Conservation (phyloP, 805 yeast species). For the Candida xiaguanensis region DNA sequence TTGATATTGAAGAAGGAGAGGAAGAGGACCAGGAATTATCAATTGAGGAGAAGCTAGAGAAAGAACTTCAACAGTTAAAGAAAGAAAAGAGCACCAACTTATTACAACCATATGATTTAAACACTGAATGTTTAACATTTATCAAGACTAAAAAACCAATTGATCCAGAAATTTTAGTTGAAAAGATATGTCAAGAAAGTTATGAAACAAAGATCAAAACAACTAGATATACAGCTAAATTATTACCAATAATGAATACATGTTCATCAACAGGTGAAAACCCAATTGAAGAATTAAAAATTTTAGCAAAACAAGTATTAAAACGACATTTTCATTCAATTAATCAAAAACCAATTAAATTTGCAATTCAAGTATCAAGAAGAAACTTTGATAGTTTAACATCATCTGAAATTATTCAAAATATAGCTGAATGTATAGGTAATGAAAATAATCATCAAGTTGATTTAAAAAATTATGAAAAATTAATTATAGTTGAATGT, state of each 20-base stretch:
- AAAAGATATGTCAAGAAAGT: conserved; percentile 59
- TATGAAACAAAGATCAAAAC: conserved; percentile 47
- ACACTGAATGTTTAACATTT: conserved; percentile 82
- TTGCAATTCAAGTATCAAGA: conserved; percentile 77
- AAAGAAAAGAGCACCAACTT: conserved; percentile 26
- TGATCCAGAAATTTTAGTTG: conserved; percentile 70
- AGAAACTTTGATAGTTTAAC: conserved; percentile 75
- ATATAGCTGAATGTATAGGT: conserved; percentile 71
- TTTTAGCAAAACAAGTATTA: conserved; percentile 57
- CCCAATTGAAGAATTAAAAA: conserved; percentile 31
- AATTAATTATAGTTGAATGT: conserved; percentile 79
- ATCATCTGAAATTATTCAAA: conserved; percentile 67
- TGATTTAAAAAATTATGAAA: conserved; percentile 75
- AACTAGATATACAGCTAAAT: conserved; percentile 71
- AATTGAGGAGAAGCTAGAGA: conserved; percentile 72
- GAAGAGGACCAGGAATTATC: conserved; percentile 37
- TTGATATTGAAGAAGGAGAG: conserved; percentile 27
- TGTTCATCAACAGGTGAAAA: conserved; percentile 71
- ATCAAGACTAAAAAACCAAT: conserved; percentile 77
- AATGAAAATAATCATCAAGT: conserved; percentile 68
- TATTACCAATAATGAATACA: conserved; percentile 77
- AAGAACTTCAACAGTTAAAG: conserved; percentile 55
- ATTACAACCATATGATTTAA: conserved; percentile 58
- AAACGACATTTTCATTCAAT: conserved; percentile 61
- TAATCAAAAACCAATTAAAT: conserved; percentile 42